Base-by-base conservation (phyloP, 371 early-diverging fungal species). In the Chytridium lagenaria region DNA sequence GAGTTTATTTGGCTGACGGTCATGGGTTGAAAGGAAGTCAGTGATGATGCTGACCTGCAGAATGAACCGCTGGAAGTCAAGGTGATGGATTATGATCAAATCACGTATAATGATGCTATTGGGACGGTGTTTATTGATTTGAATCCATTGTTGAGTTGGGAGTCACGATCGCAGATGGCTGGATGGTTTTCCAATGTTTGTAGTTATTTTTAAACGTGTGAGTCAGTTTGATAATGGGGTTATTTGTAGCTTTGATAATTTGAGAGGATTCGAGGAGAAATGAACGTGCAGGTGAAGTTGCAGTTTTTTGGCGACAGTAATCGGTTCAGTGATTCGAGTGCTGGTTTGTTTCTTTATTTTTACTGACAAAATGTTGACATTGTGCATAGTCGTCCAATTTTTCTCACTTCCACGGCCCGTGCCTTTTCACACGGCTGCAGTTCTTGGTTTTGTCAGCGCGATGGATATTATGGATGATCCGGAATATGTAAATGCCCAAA, bases 141-240 rank as follows among this genome's bases (percentile, higher is more conserved):
- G 50, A 91, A 91, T 71, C 91, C 91, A 2, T 82, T 92, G 15
- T 72, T 91, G 40, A 83, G 85, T 23, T 81, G 83, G 85, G 92
- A 92, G 76, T 87, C 77, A 59, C 70, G 57, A 7, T 69, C 85
- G 59, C 85, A 86, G 44, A 30, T 73, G 36, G n/a, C 67, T 2
- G 92, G 93, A 19, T 92, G 92, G 92, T 91, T 92, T n/a, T 74
- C 93, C 93, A 0, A 87, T 92, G 34, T 90, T 86, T 65, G 89
- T 86, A 7, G 12, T 40, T 39, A 2, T 34, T 22, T 30, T 36
- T 37, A 38, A 5, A n/a, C 10, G 44, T 28, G 15, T 39, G 2
- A 33, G 3, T 12, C 22, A 51, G 3, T 69, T 55, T 61, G 7
- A 61, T 31, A 61, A 12, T 61, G 30, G 61, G 33, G 15, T 19